These are phyloP conservation scores for Eutypa lata DNA, from an alignment of 2,329 filamentous ascomycete genomes.

Conservation along the genomic window DNA sequence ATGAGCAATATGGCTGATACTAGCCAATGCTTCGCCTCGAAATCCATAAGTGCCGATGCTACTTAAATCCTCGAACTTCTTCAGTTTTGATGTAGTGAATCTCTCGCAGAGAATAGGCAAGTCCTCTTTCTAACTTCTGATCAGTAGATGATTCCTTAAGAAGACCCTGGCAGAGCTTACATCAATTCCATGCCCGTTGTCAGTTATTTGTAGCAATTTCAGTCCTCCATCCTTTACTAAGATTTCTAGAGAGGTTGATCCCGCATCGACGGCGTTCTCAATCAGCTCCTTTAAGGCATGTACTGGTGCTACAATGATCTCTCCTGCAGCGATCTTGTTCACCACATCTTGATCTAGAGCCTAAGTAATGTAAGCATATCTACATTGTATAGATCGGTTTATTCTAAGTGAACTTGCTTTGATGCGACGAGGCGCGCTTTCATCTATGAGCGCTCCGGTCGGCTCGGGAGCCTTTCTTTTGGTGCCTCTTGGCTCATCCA, in stretches of 20 bases:
- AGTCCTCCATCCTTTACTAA: conserved; percentile 92
- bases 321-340: conserved; percentile 97
- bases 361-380: conserved; percentile 36
- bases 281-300: conserved; percentile 95
- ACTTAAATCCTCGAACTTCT: conserved; percentile 85
- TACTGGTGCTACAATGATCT: conserved; percentile 96
- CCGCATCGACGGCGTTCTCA: conserved; percentile 97
- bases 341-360: conserved; percentile 89
- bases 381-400: not conserved
- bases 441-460: conserved; percentile 30
- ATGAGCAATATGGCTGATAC: conserved; percentile 98
- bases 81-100: conserved; percentile 95
- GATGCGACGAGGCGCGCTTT: conserved; percentile 39
- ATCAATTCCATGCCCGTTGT: conserved; percentile 94
- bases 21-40: conserved; percentile 90
- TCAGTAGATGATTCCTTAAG: conserved; percentile 14
- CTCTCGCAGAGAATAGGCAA: conserved; percentile 88
- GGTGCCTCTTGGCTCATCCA: conserved; percentile 40
- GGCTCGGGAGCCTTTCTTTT: conserved; percentile 48
- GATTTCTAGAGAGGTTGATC: conserved; percentile 85
- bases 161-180: conserved; percentile 44
- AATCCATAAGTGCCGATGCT: conserved; percentile 97
- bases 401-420: conserved; percentile 34
- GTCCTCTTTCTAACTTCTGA: conserved; percentile 70
- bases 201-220: conserved; percentile 93